These are phyloP conservation scores for Omphalea diandra DNA, from an alignment of 441 rosid species.

Conservation along the genomic window DNA sequence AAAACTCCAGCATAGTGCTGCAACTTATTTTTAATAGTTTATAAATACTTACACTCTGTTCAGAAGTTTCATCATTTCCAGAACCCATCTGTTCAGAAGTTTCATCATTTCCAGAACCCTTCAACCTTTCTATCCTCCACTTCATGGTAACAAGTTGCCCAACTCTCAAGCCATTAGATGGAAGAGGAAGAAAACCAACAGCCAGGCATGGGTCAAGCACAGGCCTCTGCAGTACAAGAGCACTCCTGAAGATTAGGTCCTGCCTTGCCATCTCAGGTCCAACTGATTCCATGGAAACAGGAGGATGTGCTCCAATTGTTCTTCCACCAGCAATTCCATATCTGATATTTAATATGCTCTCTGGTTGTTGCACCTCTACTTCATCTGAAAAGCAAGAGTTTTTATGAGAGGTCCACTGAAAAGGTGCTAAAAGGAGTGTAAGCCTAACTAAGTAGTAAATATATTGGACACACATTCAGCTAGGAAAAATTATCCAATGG, in stretches of 20 bases:
- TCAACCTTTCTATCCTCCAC: conserved; percentile 95
- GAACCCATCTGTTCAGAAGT: conserved; percentile 53
- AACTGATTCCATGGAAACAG: conserved; percentile 41
- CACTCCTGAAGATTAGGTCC: conserved; percentile 80
- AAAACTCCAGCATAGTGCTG: neutral
- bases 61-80: conserved; percentile 39
- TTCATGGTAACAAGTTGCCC: conserved; percentile 86
- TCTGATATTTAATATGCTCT: conserved; percentile 78
- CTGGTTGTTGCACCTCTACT: conserved; percentile 39
- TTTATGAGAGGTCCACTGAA: neutral
- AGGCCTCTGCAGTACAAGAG: conserved; percentile 77
- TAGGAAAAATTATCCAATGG: neutral
- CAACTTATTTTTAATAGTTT: neutral
- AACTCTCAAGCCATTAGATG: conserved; percentile 77
- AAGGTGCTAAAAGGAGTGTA: neutral
- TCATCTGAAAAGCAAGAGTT: conserved; percentile 40
- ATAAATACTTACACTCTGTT: conserved; percentile 50
- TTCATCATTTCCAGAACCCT: conserved; percentile 48
- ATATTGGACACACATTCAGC: too few species aligned
- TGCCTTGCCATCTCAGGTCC: conserved; percentile 38
- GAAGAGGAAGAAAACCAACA: conserved; percentile 90
- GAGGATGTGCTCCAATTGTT: conserved; percentile 82
- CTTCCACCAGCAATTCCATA: conserved; percentile 80
- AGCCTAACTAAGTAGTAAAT: neutral
- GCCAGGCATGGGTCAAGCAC: conserved; percentile 94